Evolutionary conservation across 2,329 filamentous ascomycete genomes (phyloP), one percentile per base, ranked within the genome.

Genomic region (Diplodia intermedia): DNA sequence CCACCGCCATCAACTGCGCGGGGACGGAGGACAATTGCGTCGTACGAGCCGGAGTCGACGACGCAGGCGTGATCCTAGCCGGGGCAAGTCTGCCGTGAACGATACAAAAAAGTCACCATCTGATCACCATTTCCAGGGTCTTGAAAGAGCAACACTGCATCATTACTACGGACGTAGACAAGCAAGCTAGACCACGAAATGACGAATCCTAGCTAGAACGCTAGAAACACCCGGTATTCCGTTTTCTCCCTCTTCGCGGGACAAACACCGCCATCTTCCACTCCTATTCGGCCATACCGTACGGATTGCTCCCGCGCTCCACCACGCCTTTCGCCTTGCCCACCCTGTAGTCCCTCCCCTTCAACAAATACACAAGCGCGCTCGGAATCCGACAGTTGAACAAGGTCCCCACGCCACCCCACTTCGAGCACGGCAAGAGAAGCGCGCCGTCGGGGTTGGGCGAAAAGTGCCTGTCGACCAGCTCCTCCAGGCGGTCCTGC

Each of bases 341-440:
- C 11, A 74, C 65, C 74, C 75, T 73, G 66, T 78, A 79, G 71
- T 79, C 75, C 69, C 76, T 75, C 15, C 79, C 78, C 71, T 80
- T 80, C 47, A 74, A 60, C 68, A 75, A 69, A 36, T 71, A 69
- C 23, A 80, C 76, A n/a, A 74, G 68, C 38, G 76, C 76, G 12
- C 77, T 72, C 7, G 79, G 79, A 60, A 80, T 65, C 38, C 67
- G 68, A 62, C 70, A 73, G 4, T 75, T 78, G 65, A 72, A 76
- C 69, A 79, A 72, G 8, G 79, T 74, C 7, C 76, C 79, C 7
- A 81, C 77, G 3, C 79, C 79, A 1, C 76, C 77, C n/a, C 54
- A 36, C 65, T 68, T 68, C 57, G 53, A 43, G 29, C 55, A 67
- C 15, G 65, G 53, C 70, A 76, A 71, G 15, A 78, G 54, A 49